phyloP scores from a whole-genome alignment of 2,329 filamentous ascomycete genomes.

The Verticillium dahliae region DNA sequence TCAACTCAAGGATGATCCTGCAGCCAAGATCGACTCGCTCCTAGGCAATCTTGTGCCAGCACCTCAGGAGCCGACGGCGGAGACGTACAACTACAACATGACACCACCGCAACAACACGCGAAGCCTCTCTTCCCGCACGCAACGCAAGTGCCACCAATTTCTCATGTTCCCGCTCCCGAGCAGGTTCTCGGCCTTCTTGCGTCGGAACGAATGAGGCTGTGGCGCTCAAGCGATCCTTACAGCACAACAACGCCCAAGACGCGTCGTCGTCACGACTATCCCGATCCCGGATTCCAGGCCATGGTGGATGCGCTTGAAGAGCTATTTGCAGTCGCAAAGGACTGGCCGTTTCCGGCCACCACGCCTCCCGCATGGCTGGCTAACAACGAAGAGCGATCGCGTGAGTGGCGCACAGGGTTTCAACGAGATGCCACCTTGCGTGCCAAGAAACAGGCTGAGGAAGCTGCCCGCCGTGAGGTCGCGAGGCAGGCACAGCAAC shows the following conservation, averaged over 20 bases:
- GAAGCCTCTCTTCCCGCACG: slow-evolving; percentile 1
- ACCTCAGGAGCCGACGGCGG: slow-evolving; percentile 2
- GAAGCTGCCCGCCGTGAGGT: slow-evolving; percentile 26
- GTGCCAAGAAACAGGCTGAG: slow-evolving; percentile 31
- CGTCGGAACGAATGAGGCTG: slow-evolving; percentile 33
- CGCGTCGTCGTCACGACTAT: slow-evolving; percentile 28
- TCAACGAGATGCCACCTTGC: slow-evolving; percentile 29
- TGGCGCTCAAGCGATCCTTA: slow-evolving; percentile 36
- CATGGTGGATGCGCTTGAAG: slow-evolving; percentile 36
- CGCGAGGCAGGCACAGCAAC: slow-evolving; percentile 21
- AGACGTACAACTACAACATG: slow-evolving; percentile 11
- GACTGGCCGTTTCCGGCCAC: slow-evolving; percentile 41
- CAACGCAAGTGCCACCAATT: slow-evolving; percentile 20
- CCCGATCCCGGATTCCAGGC: slow-evolving; percentile 33
- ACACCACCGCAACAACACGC: slow-evolving; percentile 6
- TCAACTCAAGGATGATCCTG: slow-evolving; percentile 27
- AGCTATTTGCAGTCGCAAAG: slow-evolving; percentile 31
- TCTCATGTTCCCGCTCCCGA: slow-evolving; percentile 29
- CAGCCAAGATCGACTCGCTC: slow-evolving; percentile 32
- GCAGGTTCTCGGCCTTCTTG: slow-evolving; percentile 34
- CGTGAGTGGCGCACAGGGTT: slow-evolving; percentile 48
- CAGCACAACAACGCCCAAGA: slow-evolving; percentile 19
- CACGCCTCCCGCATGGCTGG: slow-evolving; percentile 47
- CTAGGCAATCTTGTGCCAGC: slow-evolving; percentile 22
- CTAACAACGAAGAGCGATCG: slow-evolving; percentile 35